Evolutionary conservation across 352 stramenopile genomes (phyloP).

Genomic region (Phytophthora pini): DNA sequence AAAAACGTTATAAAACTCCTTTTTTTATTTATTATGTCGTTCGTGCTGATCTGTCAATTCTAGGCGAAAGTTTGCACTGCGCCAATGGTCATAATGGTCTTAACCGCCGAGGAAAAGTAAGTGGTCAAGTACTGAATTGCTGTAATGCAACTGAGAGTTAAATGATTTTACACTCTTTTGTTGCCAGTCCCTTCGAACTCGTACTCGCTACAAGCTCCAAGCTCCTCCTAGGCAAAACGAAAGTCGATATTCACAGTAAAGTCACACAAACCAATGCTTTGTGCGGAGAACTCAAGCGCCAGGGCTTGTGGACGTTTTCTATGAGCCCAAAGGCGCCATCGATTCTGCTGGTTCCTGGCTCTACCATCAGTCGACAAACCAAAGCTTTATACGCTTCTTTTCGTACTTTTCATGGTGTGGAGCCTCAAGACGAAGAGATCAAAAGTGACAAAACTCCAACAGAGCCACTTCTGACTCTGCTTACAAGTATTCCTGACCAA

Average conservation of each 20-base stretch:
- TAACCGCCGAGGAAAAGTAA: constrained; percentile 56
- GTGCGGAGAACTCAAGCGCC: constrained; percentile 51
- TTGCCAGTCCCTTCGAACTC: constrained; percentile 47
- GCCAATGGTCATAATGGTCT: constrained; percentile 56
- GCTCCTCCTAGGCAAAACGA: constrained; percentile 45
- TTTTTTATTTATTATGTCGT: neutral
- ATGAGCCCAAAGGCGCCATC: constrained; percentile 36
- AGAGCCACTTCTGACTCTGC: constrained; percentile 39
- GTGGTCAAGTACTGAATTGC: constrained; percentile 6
- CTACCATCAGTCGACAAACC: constrained; percentile 41
- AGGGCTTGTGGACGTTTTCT: constrained; percentile 56
- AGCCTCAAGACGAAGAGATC: constrained; percentile 9
- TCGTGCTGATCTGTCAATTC: neutral
- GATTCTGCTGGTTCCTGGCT: constrained; percentile 50
- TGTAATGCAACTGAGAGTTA: neutral
- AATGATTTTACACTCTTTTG: constrained; percentile 1
- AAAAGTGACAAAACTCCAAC: no score
- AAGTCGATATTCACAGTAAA: constrained; percentile 39
- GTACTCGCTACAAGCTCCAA: constrained; percentile 59
- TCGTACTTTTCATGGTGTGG: constrained; percentile 23
- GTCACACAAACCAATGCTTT: constrained; percentile 37
- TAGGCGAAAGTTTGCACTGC: constrained; percentile 44
- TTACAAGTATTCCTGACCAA: constrained; percentile 50
- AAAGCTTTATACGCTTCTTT: constrained; percentile 54
- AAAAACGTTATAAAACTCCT: neutral